A percentile compares a stretch with the other conserved stretches of the same genome.
These are phyloP conservation scores for Phaeoacremonium minimum DNA, from an alignment of 2,329 filamentous ascomycete genomes.

Conservation along the genomic window DNA sequence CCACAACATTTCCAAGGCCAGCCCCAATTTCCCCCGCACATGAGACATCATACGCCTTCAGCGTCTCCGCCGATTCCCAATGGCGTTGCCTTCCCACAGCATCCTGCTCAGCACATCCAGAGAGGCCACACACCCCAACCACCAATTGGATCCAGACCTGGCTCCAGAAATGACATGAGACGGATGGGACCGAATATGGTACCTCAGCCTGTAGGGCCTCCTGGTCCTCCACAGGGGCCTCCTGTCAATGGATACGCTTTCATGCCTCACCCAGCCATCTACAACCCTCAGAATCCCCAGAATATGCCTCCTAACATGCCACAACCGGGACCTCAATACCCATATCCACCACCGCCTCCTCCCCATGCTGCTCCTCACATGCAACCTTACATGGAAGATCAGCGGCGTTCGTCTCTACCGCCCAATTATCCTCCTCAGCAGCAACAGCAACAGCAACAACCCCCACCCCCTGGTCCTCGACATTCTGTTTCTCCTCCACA, in stretches of 20 bases:
- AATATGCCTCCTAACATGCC: conserved; percentile 32
- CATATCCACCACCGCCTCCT: conserved; percentile 28
- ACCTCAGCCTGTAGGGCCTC: conserved; percentile 57
- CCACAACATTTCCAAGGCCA: conserved; percentile 68
- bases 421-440: conserved; percentile 57
- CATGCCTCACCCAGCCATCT: conserved; percentile 81
- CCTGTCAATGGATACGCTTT: conserved; percentile 70
- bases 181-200: conserved; percentile 71
- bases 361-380: no score
- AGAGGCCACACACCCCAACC: conserved; percentile 82
- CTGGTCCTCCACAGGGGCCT: conserved; percentile 29
- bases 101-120: conserved; percentile 33
- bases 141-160: conserved; percentile 67
- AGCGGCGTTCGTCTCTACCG: conserved; percentile 70
- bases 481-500: conserved; percentile 58
- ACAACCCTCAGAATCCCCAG: conserved; percentile 59
- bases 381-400: conserved; percentile 72
- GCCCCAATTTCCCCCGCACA: conserved; percentile 70
- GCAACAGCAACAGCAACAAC: conserved; percentile 49
- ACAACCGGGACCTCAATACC: conserved; percentile 31
- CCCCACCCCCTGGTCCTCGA: conserved; percentile 37
- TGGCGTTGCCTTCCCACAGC: conserved; percentile 63
- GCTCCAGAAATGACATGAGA: conserved; percentile 75
- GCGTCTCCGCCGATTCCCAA: conserved; percentile 85
- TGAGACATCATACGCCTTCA: conserved; percentile 77